Conservation (phyloP, 176 grass and related monocot species). For the Aegilops tauschii region DNA sequence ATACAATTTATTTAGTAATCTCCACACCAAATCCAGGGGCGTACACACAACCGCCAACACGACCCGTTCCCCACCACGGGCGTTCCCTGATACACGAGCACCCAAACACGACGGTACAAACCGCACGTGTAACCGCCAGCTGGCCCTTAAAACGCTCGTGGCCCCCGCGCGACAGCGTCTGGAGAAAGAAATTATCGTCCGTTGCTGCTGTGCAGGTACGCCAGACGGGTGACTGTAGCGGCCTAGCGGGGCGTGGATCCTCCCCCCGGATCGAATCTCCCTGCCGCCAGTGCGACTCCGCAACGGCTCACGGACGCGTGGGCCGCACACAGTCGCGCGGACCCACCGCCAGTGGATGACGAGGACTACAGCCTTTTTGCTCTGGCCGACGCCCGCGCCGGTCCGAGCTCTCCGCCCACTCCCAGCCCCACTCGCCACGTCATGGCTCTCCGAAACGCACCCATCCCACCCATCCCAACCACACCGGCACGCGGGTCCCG, state of each 20-base stretch:
- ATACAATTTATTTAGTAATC: no score
- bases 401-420: constrained; percentile 10
- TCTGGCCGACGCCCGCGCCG: neutral
- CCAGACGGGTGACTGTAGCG: constrained; percentile 24
- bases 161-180: neutral
- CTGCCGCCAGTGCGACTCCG: neutral
- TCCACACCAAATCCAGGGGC: no score
- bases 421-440: constrained; percentile 30
- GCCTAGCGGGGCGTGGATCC: neutral
- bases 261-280: constrained; percentile 29
- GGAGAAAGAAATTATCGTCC: neutral
- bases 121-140: neutral
- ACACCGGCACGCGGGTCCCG: neutral
- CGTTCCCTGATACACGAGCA: neutral
- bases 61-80: no score
- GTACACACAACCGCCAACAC: no score
- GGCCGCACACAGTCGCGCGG: accelerated
- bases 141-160: neutral
- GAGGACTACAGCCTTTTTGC: neutral
- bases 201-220: neutral
- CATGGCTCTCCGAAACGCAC: neutral
- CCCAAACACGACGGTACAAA: neutral
- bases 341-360: neutral
- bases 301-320: neutral
- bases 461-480: no score